A percentile compares a stretch with the other conserved stretches of the same genome.
phyloP scores from a whole-genome alignment of 345 rosid genomes.

The Populus pruinosa region DNA sequence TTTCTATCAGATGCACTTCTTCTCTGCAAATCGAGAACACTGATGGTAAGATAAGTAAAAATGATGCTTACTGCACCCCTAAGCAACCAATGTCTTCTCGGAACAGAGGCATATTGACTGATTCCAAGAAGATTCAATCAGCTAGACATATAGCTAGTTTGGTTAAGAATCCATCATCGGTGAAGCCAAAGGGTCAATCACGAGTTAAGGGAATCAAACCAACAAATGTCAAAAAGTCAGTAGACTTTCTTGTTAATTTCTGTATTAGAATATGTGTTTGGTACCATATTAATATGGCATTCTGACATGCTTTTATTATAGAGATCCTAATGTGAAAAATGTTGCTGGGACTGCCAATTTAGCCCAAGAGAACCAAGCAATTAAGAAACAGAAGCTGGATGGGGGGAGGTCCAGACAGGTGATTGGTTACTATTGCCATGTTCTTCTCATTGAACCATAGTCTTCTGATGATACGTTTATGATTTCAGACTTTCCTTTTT shows the following conservation, averaged over 20 bases:
- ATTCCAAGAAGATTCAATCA: constrained; percentile 59
- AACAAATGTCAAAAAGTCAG: constrained; percentile 42
- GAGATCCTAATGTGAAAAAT: constrained; percentile 36
- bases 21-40: constrained; percentile 21
- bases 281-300: neutral
- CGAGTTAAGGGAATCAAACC: constrained; percentile 38
- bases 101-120: constrained; percentile 29
- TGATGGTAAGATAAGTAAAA: constrained; percentile 30
- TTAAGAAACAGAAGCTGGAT: constrained; percentile 93
- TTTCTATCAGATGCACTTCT: constrained; percentile 11
- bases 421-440: neutral
- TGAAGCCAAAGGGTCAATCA: constrained; percentile 47
- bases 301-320: constrained; percentile 13
- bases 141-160: constrained; percentile 58
- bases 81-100: constrained; percentile 24
- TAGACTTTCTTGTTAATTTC: neutral
- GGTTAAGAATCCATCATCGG: constrained; percentile 53
- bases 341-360: constrained; percentile 45
- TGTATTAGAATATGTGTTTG: neutral
- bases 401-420: constrained; percentile 93
- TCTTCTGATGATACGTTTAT: neutral
- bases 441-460: neutral
- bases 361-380: constrained; percentile 87
- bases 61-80: constrained; percentile 50
- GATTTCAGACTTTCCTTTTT: neutral